phyloP scores from a whole-genome alignment of 2,329 filamentous ascomycete genomes.

The Botrytis elliptica region DNA sequence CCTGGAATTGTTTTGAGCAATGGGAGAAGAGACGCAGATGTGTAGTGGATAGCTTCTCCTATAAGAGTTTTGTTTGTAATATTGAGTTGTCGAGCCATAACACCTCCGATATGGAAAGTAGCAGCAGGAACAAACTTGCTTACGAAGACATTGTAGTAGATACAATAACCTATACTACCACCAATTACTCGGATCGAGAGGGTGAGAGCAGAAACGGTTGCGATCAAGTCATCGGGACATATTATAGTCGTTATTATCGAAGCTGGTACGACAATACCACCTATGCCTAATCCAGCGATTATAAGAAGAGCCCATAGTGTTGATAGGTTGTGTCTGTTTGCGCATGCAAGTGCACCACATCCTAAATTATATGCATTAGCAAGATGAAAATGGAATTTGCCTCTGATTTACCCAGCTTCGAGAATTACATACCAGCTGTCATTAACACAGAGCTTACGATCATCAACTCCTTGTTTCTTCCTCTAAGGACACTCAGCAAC shows the following conservation, averaged over 20 bases:
- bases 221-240: constrained; percentile 68
- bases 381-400: constrained; percentile 38
- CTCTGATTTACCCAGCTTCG: no score
- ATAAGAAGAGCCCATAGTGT: constrained; percentile 57
- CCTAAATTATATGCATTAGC: constrained; percentile 43
- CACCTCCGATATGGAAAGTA: constrained; percentile 26
- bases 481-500: constrained; percentile 56
- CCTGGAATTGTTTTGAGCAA: constrained; percentile 39
- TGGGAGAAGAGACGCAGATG: constrained; percentile 39
- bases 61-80: constrained; percentile 46
- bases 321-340: constrained; percentile 51
- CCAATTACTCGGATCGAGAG: constrained; percentile 69
- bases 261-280: constrained; percentile 57
- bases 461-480: constrained; percentile 59
- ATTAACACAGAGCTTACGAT: constrained; percentile 59
- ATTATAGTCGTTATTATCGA: constrained; percentile 69
- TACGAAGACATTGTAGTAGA: constrained; percentile 55
- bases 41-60: constrained; percentile 45
- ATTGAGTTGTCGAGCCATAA: constrained; percentile 41
- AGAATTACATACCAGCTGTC: constrained; percentile 55
- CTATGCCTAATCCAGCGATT: constrained; percentile 62
- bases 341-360: constrained; percentile 51
- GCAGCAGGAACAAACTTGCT: constrained; percentile 41
- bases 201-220: constrained; percentile 65
- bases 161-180: constrained; percentile 61